Base-by-base conservation (phyloP, 2,329 filamentous ascomycete species). In the Periconia digitata region DNA sequence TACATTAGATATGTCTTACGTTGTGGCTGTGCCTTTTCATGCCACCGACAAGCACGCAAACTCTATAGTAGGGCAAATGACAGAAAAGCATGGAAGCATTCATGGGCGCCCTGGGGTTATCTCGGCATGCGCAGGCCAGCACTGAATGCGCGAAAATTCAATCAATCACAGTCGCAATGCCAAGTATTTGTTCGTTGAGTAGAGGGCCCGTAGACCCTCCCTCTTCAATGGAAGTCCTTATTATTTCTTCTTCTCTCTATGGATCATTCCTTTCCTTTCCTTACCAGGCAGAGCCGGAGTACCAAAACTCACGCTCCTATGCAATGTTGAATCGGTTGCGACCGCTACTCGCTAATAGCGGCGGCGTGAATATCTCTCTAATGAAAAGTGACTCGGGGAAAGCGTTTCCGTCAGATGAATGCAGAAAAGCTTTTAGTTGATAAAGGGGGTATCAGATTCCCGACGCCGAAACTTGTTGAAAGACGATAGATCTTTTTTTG, bases 381-480 rank as follows among this genome's bases (percentile, higher is more conserved):
- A 52, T 39, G 20, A 23, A 24, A 40, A 45, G 46, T 51, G 60
- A 62, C 59, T 60, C 56, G 56, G 59, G 55, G 59, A 62, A 63
- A 63, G 54, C 56, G 49, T 60, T 55, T 54, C 47, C 44, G 40
- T 40, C 36, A 50, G 41, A 54, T 54, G 45, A 54, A 63, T 62
- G 62, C 58, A 56, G 50, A 55, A 58, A 64, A 66, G 55, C 57
- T 67, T 68, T 68, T 63, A 52, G 49, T 50, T 55, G 35, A 59
- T 62, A 44, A 49, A 47, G 55, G 59, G 61, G 32, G 56, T 63
- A 56, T 60, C 64, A 64, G 64, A 59, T 62, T n/a, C 56, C 59
- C 60, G 66, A 69, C 68, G 66, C 66, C 66, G 61, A 62, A 67
- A 67, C 66, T 70, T 71, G 68, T 71, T 71, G 68, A 71, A 71